Base-by-base conservation (phyloP, 306 rosid species). In the Rosa persica region DNA sequence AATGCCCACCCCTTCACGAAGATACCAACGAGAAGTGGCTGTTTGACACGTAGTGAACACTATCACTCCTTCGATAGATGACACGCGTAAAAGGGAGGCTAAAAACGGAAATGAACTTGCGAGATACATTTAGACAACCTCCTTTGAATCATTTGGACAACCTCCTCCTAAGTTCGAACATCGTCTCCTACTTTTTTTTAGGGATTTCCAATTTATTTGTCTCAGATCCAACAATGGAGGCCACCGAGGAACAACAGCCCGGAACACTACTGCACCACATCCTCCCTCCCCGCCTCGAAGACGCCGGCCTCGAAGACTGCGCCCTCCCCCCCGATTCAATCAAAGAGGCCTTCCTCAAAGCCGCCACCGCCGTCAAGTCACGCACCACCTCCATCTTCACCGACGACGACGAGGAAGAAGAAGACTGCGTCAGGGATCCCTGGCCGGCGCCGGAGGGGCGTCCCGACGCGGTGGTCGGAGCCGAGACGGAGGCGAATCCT, bases 231-330 rank as follows among this genome's bases (percentile, higher is more conserved):
- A 6, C 76, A 42, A 93, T 89, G 95, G 89, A 88, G 82, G 55
- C 88, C 17, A 66, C 80, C 2, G 62, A 81, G 10, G 87, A 86
- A 27, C 75, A 86, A 27, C 75, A 84, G 67, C 77, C 69, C 2
- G 84, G 81, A 4, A 30, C 36, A 30, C 43, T 88, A 3, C 85
- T 89, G 34, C 84, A 89, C 64, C 84, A 71, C 62, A 86, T 95
- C 80, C 51, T 83, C 38, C 98, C 98, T 25, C 99, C 97, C 0
- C 94, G 96, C 7, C 82, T 93, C 6, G 92, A 93, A 84, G 98
- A 93, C 67, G 98, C 99, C 0, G 97, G 94, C 55, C 99, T 95
- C 71, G 97, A 93, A 80, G 93, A 95, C 72, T 89, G 93, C 19
- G 96, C 98, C 4, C 97, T 91, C 3, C 93, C 96, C 0, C 93